phyloP scores from a whole-genome alignment of 129 eudicot genomes.

The Flaveria linearis region DNA sequence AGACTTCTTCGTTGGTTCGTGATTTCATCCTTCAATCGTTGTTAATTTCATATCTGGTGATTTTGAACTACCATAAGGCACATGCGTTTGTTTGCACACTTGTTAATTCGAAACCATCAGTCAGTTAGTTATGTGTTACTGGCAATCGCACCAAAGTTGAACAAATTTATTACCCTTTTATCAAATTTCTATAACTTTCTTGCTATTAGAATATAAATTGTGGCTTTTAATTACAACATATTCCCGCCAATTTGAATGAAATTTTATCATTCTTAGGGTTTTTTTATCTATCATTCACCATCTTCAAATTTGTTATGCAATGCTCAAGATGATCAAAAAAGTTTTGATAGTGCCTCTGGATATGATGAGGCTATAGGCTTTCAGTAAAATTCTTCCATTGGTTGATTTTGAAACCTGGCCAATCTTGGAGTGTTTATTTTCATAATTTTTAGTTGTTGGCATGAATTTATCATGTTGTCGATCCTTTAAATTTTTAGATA shows the following conservation, averaged over 20 bases:
- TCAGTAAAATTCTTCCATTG: not conserved
- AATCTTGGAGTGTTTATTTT: not conserved
- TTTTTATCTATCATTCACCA: not conserved
- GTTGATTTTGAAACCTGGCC: too few relatives aligned
- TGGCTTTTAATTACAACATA: too few relatives aligned
- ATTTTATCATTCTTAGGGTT: too few relatives aligned
- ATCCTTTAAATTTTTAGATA: not conserved
- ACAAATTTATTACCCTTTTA: not conserved
- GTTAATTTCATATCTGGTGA: not conserved
- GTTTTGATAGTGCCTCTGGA: not conserved
- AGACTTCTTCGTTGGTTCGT: slow-evolving; percentile 59
- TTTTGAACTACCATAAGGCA: not conserved
- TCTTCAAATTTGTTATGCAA: not conserved
- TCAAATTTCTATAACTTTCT: not conserved
- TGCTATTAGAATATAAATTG: not conserved
- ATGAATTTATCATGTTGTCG: not conserved
- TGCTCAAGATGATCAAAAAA: not conserved
- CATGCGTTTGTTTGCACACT: not conserved
- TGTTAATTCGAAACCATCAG: not conserved
- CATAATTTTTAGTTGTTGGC: not conserved
- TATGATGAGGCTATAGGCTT: not conserved
- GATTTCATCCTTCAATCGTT: not conserved
- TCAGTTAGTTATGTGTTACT: not conserved
- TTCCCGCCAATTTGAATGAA: too few relatives aligned
- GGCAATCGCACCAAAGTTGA: not conserved